Base-by-base conservation (phyloP, 495 filamentous ascomycete species). In the Sordaria brevicollis region DNA sequence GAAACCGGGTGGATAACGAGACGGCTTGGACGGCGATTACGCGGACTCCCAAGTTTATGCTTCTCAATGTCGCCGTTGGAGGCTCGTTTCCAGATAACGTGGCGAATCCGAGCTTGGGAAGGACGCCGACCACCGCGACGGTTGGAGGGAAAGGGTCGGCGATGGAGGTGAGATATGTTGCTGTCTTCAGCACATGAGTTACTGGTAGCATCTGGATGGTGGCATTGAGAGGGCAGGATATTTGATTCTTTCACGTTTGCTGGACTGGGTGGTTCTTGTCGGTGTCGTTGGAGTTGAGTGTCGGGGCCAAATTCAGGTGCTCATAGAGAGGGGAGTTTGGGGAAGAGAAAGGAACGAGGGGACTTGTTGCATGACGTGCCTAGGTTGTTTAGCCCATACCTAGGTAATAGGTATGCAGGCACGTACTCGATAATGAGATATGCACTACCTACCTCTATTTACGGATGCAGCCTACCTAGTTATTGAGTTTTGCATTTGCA, bases 51-150 rank as follows among this genome's bases (percentile, higher is more conserved):
- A 74, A 81, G 69, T 84, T 76, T 67, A 71, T 84, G 35, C 77
- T 81, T 15, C 74, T 84, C 19, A 84, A 85, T 65, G 81, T 84
- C 6, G 83, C 83, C 6, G 81, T 85, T 29, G 83, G 83, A 2
- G 83, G 83, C 0, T 70, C 71, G 67, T 84, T 73, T 39, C 67
- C 72, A 0, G 54, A 74, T 31, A 43, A 68, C n/a, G 66, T 71
- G 9, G 68, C 66, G 35, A 67, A 70, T 9, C n/a, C 67, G 9
- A 62, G 54, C 15, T 11, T 35, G 6, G 70, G 35, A 13, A 65
- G 9, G 38, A 74, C 72, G n/a, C 72, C 72, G 11, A 72, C 62
- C 10, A 9, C 62, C 2, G 67, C 37, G 21, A 74, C 72, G 38
- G 67, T 21, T 21, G 67, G 67, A 0, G 72, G 72, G 5, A 33